phyloP scores from a whole-genome alignment of 495 filamentous ascomycete species.

The Penicillium macrosclerotiorum region DNA sequence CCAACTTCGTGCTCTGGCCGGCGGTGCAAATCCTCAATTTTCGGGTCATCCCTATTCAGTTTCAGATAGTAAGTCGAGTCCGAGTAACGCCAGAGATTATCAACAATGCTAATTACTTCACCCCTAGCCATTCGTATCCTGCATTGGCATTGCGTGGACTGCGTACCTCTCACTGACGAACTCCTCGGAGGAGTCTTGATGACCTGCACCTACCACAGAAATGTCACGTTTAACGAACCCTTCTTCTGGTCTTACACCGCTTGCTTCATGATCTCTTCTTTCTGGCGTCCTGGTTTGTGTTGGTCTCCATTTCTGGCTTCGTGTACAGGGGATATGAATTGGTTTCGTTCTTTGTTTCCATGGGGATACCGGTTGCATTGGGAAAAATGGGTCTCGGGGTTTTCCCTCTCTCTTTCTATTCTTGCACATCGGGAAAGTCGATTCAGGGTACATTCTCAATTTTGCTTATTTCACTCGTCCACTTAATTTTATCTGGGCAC shows the following conservation, averaged over 20 bases:
- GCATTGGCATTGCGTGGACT: conserved; percentile 98
- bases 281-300: conserved; percentile 16
- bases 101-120: conserved; percentile 7
- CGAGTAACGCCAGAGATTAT: not conserved
- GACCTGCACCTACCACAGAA: conserved; percentile 3
- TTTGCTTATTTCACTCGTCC: conserved; percentile 3
- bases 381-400: conserved; percentile 12
- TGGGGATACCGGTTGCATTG: conserved; percentile 19
- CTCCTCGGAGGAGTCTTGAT: conserved; percentile 66
- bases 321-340: conserved; percentile 15
- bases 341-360: not conserved
- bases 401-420: too few species aligned
- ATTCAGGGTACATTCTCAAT: conserved; percentile 6
- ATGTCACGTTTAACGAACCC: conserved; percentile 19
- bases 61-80: conserved; percentile 78
- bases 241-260: conserved; percentile 9
- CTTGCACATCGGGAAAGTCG: conserved; percentile 4
- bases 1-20: conserved; percentile 96
- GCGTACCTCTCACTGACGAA: conserved; percentile 95
- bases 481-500: not conserved
- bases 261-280: conserved; percentile 3
- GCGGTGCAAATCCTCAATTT: conserved; percentile 97
- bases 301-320: conserved; percentile 7
- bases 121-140: conserved; percentile 88
- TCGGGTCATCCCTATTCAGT: conserved; percentile 88